Evolutionary conservation across 306 rosid genomes (phyloP).

Genomic region (Quercus ilex): DNA sequence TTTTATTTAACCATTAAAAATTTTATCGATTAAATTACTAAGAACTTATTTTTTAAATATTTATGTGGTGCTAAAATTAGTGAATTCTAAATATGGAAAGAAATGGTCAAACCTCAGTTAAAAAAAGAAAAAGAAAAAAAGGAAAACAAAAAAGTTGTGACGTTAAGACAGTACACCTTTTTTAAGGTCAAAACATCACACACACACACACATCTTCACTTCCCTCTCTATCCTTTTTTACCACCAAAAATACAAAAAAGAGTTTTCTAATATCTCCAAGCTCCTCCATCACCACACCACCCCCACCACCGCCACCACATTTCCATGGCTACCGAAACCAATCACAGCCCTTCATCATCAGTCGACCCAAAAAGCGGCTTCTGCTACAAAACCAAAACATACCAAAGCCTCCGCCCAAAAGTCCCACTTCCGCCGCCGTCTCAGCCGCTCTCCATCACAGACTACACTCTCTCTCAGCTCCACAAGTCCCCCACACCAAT

Average conservation of each 20-base stretch:
- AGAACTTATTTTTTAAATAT: too few species aligned
- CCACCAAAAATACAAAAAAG: too few species aligned
- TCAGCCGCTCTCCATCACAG: slow-evolving; percentile 51
- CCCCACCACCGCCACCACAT: background rate
- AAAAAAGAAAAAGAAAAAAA: background rate
- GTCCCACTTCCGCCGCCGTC: slow-evolving; percentile 62
- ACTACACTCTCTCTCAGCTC: slow-evolving; percentile 51
- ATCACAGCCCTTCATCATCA: background rate
- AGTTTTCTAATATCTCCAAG: background rate
- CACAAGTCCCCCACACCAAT: slow-evolving; percentile 6
- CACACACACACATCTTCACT: background rate
- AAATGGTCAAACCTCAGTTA: background rate
- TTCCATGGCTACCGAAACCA: background rate
- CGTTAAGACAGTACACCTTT: too few species aligned
- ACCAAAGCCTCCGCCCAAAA: slow-evolving; percentile 67
- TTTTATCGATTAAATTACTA: accelerated
- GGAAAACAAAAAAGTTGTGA: background rate
- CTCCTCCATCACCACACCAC: background rate
- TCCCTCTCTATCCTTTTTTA: background rate
- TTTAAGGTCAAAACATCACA: background rate
- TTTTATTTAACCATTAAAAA: accelerated
- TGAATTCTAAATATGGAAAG: too few species aligned
- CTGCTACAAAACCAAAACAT: slow-evolving; percentile 38
- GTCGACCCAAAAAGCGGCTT: slow-evolving; percentile 58
- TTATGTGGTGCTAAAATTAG: too few species aligned